Conservation (phyloP, 73 alveolate species). For the Symbiodinium pilosum region DNA sequence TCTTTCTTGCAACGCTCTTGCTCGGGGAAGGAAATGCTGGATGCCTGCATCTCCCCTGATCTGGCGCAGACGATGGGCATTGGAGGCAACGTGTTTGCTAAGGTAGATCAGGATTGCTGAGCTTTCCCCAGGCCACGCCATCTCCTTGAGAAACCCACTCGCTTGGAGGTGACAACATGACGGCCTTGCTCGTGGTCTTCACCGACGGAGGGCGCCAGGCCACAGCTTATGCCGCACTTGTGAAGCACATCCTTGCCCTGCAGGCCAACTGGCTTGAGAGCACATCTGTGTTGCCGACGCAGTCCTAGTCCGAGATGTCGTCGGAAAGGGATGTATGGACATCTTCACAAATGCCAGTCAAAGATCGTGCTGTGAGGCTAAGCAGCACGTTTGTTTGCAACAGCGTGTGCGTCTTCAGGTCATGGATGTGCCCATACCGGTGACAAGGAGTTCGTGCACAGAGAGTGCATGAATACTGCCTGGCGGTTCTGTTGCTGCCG, state of each 20-base stretch:
- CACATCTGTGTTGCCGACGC: neutral
- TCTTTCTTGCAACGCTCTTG: neutral
- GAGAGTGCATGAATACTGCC: neutral
- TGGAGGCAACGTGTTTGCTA: constrained; percentile 38
- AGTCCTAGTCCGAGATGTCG: neutral
- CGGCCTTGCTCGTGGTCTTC: constrained; percentile 76
- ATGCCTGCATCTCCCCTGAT: constrained; percentile 82
- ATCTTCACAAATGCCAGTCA: neutral
- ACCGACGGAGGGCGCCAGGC: constrained; percentile 41
- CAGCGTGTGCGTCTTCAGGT: neutral
- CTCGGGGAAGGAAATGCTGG: constrained; percentile 65
- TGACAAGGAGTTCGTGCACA: constrained; percentile 10
- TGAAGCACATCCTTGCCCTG: neutral
- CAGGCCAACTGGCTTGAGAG: neutral
- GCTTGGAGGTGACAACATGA: constrained; percentile 69
- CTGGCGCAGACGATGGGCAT: constrained; percentile 93
- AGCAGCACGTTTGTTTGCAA: no score
- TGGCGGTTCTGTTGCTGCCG: no score
- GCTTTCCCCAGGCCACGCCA: neutral
- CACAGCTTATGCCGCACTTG: neutral
- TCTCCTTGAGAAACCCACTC: neutral
- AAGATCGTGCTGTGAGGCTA: neutral
- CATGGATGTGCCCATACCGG: constrained; percentile 94
- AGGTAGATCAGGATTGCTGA: neutral
- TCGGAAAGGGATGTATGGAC: no score